Evolutionary conservation across 257 asterid species (phyloP), one percentile per base, ranked within the genome.

Genomic region (Cordia subcordata): DNA sequence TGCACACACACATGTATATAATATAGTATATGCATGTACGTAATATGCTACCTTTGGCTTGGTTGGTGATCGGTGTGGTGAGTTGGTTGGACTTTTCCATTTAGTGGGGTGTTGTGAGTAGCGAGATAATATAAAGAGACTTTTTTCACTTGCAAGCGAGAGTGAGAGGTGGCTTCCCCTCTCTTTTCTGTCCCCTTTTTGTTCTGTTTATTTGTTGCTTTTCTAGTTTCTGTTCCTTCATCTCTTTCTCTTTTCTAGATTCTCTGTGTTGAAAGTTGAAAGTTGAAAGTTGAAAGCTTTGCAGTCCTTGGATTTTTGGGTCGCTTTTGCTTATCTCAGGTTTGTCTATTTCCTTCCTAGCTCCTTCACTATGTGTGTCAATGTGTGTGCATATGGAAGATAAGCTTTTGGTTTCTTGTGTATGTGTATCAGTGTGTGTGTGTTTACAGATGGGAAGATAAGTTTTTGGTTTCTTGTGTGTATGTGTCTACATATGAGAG

Each of bases 231-330:
- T 22, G 32, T 53, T 53, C 35, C 27, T 20, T 22, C 35, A 11
- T 53, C 35, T 23, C 12, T 53, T 9, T 5, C 32, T 53, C 37
- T 20, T 5, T 53, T 20, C 1, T 53, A 38, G 58, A 19, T 53
- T 27, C 58, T 53, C 35, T 42, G 14, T 42, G 12, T 42, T 42
- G 12, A 42, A 42, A 35, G 18, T 50, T 8, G 21, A 50, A 50
- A 50, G 55, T n/a, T 50, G 21, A 50, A 50, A 50, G 55, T n/a
- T 50, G 35, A 53, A 53, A 53, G 1, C 37, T 53, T 53, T 53
- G 14, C 58, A 19, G 15, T 21, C 35, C 21, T 53, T 53, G 38
- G 35, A 6, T 53, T 23, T n/a, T 23, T 22, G 9, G 27, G 8
- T 33, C 9, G 4, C n/a, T 8, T 53, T 27, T 53, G 58, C 58